Percentiles rank a stretch among this genome's conserved stretches.
These are phyloP conservation scores for Anthracocystis setariae DNA, from an alignment of 1,284 basidiomycete genomes.

Conservation along the genomic window DNA sequence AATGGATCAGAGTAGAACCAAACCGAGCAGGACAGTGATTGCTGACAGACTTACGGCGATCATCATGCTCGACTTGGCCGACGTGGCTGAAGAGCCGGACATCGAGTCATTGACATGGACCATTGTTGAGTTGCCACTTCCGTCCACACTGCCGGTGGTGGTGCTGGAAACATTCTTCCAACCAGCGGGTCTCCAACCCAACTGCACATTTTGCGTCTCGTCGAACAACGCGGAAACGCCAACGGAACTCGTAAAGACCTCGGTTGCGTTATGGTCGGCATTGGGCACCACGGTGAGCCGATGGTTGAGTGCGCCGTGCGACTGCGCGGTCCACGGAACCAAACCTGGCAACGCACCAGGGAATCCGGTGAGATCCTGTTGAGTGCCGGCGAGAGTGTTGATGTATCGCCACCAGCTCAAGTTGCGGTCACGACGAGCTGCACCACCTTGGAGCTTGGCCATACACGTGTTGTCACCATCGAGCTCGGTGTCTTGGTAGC, in stretches of 20 bases:
- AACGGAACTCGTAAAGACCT: slow-evolving; percentile 54
- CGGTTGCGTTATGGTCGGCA: slow-evolving; percentile 55
- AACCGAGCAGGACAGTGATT: too few relatives aligned
- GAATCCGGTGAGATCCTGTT: slow-evolving; percentile 59
- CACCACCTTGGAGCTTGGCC: slow-evolving; percentile 64
- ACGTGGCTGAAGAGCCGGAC: too few relatives aligned
- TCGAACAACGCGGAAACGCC: slow-evolving; percentile 61
- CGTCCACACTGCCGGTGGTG: not conserved
- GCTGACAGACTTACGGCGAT: too few relatives aligned
- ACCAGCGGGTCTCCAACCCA: slow-evolving; percentile 62
- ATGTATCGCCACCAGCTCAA: slow-evolving; percentile 64
- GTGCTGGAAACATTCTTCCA: slow-evolving; percentile 44
- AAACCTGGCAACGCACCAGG: slow-evolving; percentile 41
- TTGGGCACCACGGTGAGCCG: slow-evolving; percentile 55
- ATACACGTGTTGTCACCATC: slow-evolving; percentile 65
- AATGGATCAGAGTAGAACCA: too few relatives aligned
- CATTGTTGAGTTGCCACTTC: too few relatives aligned
- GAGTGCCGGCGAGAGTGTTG: slow-evolving; percentile 59
- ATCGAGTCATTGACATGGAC: not conserved
- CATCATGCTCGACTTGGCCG: too few relatives aligned
- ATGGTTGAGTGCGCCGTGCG: slow-evolving; percentile 39
- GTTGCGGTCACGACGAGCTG: slow-evolving; percentile 60
- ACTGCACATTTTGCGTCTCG: slow-evolving; percentile 42
- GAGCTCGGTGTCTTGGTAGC: slow-evolving; percentile 52
- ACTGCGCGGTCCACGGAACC: slow-evolving; percentile 47